Evolutionary conservation across 1,284 basidiomycete species (phyloP), one percentile per base, ranked within the genome.

Genomic region (Pseudozyma sp.): DNA sequence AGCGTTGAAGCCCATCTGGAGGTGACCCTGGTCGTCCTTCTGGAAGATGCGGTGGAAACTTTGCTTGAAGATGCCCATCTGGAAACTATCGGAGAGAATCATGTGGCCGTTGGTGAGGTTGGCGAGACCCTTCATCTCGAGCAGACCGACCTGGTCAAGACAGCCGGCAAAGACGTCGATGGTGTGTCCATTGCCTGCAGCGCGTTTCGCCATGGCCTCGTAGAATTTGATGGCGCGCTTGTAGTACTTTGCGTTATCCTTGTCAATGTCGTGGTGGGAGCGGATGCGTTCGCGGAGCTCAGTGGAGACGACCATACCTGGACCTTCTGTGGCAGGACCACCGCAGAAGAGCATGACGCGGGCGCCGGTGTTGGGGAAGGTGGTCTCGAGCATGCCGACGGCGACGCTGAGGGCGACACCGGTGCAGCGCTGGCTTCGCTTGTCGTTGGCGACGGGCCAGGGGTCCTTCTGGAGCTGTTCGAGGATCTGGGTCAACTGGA

Each of bases 191-290:
- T 97, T 98, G 85, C 91, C 90, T 5, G 97, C 95, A 3, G 89
- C 94, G 53, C 97, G 90, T 84, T 94, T 94, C n/a, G 94, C 92
- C 19, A 99, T 89, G 37, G 89, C 90, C 87, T 99, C 97, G 85
- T 97, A 99, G 86, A 95, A 98, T 93, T 98, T 98, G 79, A 90
- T 90, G 24, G 97, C 94, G 54, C 94, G 92, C 88, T 99, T 99
- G 87, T 92, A 99, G 85, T 98, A 95, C 86, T 97, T 98, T 52
- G 93, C 95, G 79, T 91, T 93, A 86, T 99, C 97, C 53, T 94
- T 89, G 84, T 99, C 97, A 82, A 99, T 99, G 85, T 99, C 96
- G 87, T 99, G 96, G 86, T 99, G 97, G 3, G 95, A 98, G 63
- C 97, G 92, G 78, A 99, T 98, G 3, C 96, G 94, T 85, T 99